Base-by-base conservation (phyloP, 371 early-diverging fungal genomes). In the Dichotomocladium elegans region DNA sequence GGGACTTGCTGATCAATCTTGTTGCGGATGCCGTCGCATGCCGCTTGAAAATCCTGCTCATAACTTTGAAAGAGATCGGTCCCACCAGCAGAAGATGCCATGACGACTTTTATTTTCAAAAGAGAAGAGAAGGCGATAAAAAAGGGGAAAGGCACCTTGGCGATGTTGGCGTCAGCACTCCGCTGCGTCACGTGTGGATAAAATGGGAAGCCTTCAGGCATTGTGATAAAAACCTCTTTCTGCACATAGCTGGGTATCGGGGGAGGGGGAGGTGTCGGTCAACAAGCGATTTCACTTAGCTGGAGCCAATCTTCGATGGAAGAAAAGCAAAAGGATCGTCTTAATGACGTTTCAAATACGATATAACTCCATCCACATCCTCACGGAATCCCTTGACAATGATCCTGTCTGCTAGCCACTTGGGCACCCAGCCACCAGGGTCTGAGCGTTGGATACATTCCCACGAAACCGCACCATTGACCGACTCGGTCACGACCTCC, bases 41-140 rank as follows among this genome's bases (percentile, higher is more conserved):
- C 68, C 21, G 86, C 70, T 29, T 71, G 72, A 60, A 83, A 91
- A 63, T 94, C 96, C 64, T 87, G 85, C 56, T 95, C 89, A 77
- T 95, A 95, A 52, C 83, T 90, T 40, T 83, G 80, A 60, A 93
- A 93, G 17, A 93, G 85, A 15, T 92, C 91, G 21, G 86, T 76
- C 41, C 77, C 83, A 19, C 73, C 79, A 29, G 74, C 56, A 19
- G 72, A 56, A 26, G 72, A 69, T 43, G 72, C 57, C 72, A 72
- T 70, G 24, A 4, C 22, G 47, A 47, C 24, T 33, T 33, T 14
- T 33, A 14, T 33, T 33, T 10, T 8, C 26, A 57, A 14, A 37
- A 47, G 26, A n/a, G 47, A 33, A 45, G 34, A 45, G 25, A 31
- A 53, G 17, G 10, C 43, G 37, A 34, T n/a, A 34, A 30, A 43